Evolutionary conservation across 805 yeast genomes (phyloP), one percentile per base, ranked within the genome.

Genomic region (Starmerella tilneyi): DNA sequence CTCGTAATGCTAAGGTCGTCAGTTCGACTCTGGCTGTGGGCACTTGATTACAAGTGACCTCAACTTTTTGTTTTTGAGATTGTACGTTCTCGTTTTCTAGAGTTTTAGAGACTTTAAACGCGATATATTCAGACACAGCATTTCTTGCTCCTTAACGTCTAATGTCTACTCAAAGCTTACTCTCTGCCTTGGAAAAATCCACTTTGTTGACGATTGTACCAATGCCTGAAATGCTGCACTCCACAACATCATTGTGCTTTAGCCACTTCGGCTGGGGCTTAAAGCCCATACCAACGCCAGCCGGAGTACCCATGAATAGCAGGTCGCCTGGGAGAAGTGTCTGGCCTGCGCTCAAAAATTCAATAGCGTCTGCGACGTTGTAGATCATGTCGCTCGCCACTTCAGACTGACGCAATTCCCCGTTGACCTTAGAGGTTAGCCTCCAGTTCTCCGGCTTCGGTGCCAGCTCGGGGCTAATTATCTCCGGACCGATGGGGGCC

Each of bases 401-500:
- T 26, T 70, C 67, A 17, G 66, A 53, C 57, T 74, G 79, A 44
- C 72, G 65, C 16, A 57, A 40, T 49, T 69, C 70, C 20, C 76
- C 78, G 49, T 74, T 74, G 49, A 75, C 66, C 34, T 53, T 59
- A 12, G 74, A 64, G 30, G 56, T 53, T 31, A 75, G 61, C 16
- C 56, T 54, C 44, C 73, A 59, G n/a, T 53, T 47, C 35, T 64
- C 60, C 1, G 58, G 45, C 15, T 41, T 11, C 24, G 68, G 59
- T 15, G 67, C 44, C 11, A 51, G 44, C 1, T 48, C 47, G 3
- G 66, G 45, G 2, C 72, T 60, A 3, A 72, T 74, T 38, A 75
- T 63, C 7, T 70, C 72, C 5, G 79, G 79, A 3, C 79, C 79
- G 43, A 74, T 56, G 19, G 79, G 79, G 2, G 78, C 76, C 70